Evolutionary conservation across 2,329 filamentous ascomycete genomes (phyloP).

Genomic region (Venturia effusa): DNA sequence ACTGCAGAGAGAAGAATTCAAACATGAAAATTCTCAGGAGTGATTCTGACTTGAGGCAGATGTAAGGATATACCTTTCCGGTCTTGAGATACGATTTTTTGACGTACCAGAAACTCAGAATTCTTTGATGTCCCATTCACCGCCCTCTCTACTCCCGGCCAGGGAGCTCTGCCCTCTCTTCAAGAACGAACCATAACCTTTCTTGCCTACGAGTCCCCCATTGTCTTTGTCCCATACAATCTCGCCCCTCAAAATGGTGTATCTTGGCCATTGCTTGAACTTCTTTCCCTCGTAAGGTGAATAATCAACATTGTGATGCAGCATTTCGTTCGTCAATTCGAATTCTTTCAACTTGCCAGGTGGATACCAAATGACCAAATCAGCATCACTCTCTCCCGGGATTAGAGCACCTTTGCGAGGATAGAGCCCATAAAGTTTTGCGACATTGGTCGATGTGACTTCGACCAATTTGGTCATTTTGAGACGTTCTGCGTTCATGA

Average conservation of each 20-base stretch:
- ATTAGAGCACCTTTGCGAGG: slow-evolving; percentile 39
- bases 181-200: slow-evolving; percentile 40
- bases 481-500: slow-evolving; percentile 28
- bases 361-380: slow-evolving; percentile 49
- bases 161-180: slow-evolving; percentile 24
- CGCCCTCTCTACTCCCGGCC: slow-evolving; percentile 11
- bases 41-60: too few relatives aligned
- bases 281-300: slow-evolving; percentile 49
- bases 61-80: too few relatives aligned
- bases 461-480: slow-evolving; percentile 42
- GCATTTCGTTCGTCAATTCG: slow-evolving; percentile 38
- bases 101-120: not conserved
- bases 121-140: slow-evolving; percentile 15
- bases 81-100: too few relatives aligned
- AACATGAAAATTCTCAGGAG: too few relatives aligned
- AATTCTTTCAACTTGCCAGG: slow-evolving; percentile 32
- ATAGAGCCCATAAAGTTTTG: slow-evolving; percentile 47
- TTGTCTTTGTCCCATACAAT: slow-evolving; percentile 49
- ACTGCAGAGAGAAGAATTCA: too few relatives aligned
- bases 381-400: slow-evolving; percentile 42
- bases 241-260: slow-evolving; percentile 47
- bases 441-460: slow-evolving; percentile 43
- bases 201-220: slow-evolving; percentile 39
- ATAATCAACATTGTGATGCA: slow-evolving; percentile 53
- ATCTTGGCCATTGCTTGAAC: slow-evolving; percentile 51